Percentiles rank a stretch among this genome's conserved stretches.
Conservation (phyloP, 202 grass and related monocot species). For the Elaeis oleifera region DNA sequence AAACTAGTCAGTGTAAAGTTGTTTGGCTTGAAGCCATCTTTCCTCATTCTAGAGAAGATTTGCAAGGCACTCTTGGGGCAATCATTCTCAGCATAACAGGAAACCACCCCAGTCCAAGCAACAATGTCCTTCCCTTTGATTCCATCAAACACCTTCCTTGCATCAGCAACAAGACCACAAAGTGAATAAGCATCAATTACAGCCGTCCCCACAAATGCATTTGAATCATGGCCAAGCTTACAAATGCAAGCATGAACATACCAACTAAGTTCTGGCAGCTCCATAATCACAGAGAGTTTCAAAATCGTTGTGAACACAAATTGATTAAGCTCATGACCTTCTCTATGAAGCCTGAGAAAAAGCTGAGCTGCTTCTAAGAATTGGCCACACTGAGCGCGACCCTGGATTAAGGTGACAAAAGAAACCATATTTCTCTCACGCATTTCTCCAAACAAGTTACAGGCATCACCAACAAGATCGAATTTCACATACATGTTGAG, state of each 20-base stretch:
- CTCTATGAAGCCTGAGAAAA: conserved; percentile 32
- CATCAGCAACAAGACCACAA: conserved; percentile 28
- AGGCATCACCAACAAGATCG: conserved; percentile 17
- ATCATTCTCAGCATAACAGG: conserved; percentile 53
- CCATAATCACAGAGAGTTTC: conserved; percentile 41
- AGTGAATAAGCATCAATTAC: conserved; percentile 49
- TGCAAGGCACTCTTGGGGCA: conserved; percentile 19
- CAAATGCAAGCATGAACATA: conserved; percentile 28
- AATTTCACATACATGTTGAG: conserved; percentile 53
- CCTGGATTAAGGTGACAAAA: conserved; percentile 54
- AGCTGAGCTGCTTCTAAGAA: conserved; percentile 16
- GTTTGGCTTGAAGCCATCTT: conserved; percentile 30
- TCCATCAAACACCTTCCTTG: conserved; percentile 32
- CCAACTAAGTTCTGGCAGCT: conserved; percentile 22
- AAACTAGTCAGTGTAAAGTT: conserved; percentile 36
- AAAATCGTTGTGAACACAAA: conserved; percentile 45
- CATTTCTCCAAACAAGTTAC: conserved; percentile 44
- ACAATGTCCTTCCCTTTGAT: conserved; percentile 42
- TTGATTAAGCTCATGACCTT: conserved; percentile 58
- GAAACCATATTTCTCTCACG: conserved; percentile 50
- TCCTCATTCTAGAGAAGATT: conserved; percentile 46
- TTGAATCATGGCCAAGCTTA: conserved; percentile 39
- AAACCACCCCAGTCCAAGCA: conserved; percentile 47
- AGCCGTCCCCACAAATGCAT: conserved; percentile 35
- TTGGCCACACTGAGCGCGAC: conserved; percentile 13